Evolutionary conservation across 2,329 filamentous ascomycete genomes (phyloP).

Genomic region (Cephalotrichum gorgonifer): DNA sequence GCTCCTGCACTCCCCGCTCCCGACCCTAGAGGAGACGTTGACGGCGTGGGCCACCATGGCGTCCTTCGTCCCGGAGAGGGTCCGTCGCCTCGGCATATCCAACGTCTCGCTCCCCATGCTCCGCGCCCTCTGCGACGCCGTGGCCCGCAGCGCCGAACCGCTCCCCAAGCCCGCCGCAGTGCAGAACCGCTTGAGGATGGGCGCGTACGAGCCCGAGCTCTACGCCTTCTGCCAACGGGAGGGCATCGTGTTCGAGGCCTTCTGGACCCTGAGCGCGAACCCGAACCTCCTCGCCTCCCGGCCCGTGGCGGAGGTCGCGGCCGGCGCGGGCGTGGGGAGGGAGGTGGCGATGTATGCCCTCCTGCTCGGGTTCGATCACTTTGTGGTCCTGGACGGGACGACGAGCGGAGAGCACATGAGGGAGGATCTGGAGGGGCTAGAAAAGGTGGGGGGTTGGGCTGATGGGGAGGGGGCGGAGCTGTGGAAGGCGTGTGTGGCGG

Average conservation of each 20-base stretch:
- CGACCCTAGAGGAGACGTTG: slow-evolving; percentile 35
- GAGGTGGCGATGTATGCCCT: slow-evolving; percentile 36
- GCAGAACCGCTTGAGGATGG: slow-evolving; percentile 63
- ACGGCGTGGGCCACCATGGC: slow-evolving; percentile 58
- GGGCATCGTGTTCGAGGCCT: slow-evolving; percentile 38
- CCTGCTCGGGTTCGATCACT: slow-evolving; percentile 32
- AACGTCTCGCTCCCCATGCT: slow-evolving; percentile 56
- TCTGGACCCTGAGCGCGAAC: slow-evolving; percentile 44
- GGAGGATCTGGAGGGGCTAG: slow-evolving; percentile 33
- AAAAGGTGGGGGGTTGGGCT: slow-evolving; percentile 30
- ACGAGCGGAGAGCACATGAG: slow-evolving; percentile 35
- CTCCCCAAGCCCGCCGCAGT: slow-evolving; percentile 44
- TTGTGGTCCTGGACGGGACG: slow-evolving; percentile 35
- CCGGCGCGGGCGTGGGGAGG: slow-evolving; percentile 20
- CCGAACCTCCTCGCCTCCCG: slow-evolving; percentile 21
- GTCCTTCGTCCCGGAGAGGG: slow-evolving; percentile 51
- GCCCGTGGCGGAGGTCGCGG: slow-evolving; percentile 41
- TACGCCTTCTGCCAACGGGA: slow-evolving; percentile 37
- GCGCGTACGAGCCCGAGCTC: slow-evolving; percentile 45
- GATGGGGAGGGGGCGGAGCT: slow-evolving; percentile 27
- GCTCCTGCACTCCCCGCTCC: slow-evolving; percentile 56
- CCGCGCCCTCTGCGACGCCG: slow-evolving; percentile 31
- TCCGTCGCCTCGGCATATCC: slow-evolving; percentile 64
- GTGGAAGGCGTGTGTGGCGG: slow-evolving; percentile 36
- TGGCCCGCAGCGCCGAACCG: slow-evolving; percentile 23